A percentile compares a stretch with the other conserved stretches of the same genome.
These are phyloP conservation scores for Penicillium freii DNA, from an alignment of 2,329 filamentous ascomycete genomes.

Conservation along the genomic window DNA sequence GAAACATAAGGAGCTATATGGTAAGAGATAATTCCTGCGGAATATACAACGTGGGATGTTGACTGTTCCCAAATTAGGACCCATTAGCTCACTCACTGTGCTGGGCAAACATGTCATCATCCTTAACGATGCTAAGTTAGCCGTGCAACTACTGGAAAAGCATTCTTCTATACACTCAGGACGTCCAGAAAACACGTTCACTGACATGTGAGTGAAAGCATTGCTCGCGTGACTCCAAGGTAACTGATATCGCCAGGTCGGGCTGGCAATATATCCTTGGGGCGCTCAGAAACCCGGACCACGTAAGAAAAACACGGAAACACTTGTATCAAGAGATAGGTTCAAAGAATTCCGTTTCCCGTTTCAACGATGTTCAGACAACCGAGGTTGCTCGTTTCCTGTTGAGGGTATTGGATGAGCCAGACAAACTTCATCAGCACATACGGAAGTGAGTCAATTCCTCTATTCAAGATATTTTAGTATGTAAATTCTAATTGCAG, in stretches of 20 bases:
- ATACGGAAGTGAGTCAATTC: conserved; percentile 31
- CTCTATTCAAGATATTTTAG: not conserved
- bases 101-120: conserved; percentile 35
- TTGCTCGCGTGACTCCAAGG: not conserved
- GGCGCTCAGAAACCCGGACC: conserved; percentile 37
- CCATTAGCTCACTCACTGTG: conserved; percentile 36
- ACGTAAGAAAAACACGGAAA: conserved; percentile 45
- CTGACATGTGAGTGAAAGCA: conserved; percentile 34
- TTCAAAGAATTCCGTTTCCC: conserved; percentile 38
- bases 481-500: not conserved
- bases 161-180: conserved; percentile 26
- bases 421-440: conserved; percentile 42
- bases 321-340: conserved; percentile 48
- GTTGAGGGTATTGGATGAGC: conserved; percentile 42
- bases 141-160: conserved; percentile 34
- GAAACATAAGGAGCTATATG: conserved; percentile 42
- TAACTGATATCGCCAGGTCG: conserved; percentile 14
- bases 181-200: conserved; percentile 28
- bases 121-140: conserved; percentile 30
- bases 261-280: conserved; percentile 42
- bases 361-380: conserved; percentile 45
- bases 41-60: not conserved
- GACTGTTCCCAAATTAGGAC: conserved; percentile 18
- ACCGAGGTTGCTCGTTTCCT: conserved; percentile 46
- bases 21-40: conserved; percentile 2